A percentile compares a stretch with the other conserved stretches of the same genome.
Evolutionary conservation across 345 rosid species (phyloP).

Genomic region (Populus ilicifolia): DNA sequence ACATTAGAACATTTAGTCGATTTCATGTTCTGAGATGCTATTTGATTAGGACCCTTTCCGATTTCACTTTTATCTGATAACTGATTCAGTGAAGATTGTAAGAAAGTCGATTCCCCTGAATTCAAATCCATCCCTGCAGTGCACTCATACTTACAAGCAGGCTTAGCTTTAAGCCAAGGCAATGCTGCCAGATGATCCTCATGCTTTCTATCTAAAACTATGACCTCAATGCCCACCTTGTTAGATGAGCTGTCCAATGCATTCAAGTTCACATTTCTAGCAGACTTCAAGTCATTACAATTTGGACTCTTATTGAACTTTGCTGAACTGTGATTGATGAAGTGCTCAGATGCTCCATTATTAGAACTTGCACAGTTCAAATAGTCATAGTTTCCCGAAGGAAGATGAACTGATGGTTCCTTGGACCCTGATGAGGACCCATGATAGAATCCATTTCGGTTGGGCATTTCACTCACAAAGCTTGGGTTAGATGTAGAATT

Average conservation of each 20-base stretch:
- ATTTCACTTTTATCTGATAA: constrained; percentile 34
- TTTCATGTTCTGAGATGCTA: constrained; percentile 32
- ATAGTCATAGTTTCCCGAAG: constrained; percentile 28
- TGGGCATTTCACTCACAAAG: constrained; percentile 42
- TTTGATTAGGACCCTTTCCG: constrained; percentile 27
- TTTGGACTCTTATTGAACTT: constrained; percentile 30
- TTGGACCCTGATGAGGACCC: constrained; percentile 57
- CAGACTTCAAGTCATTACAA: constrained; percentile 29
- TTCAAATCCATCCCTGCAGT: constrained; percentile 45
- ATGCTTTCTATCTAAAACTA: constrained; percentile 44
- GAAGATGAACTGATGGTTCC: constrained; percentile 26
- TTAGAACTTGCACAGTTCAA: constrained; percentile 29
- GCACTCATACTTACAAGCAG: constrained; percentile 33
- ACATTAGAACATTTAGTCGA: constrained; percentile 39
- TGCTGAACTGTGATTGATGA: constrained; percentile 23
- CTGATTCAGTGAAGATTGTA: constrained; percentile 32
- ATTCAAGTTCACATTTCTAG: constrained; percentile 49
- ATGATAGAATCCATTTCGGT: constrained; percentile 44
- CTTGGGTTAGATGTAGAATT: constrained; percentile 41
- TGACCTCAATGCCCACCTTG: constrained; percentile 34
- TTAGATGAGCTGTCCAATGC: constrained; percentile 33
- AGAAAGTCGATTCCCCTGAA: constrained; percentile 26
- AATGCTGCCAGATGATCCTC: constrained; percentile 39
- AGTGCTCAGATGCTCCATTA: constrained; percentile 26
- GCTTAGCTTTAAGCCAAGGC: constrained; percentile 67